Base-by-base conservation (phyloP, 1,284 basidiomycete species). In the Leccinum subspadiceum region DNA sequence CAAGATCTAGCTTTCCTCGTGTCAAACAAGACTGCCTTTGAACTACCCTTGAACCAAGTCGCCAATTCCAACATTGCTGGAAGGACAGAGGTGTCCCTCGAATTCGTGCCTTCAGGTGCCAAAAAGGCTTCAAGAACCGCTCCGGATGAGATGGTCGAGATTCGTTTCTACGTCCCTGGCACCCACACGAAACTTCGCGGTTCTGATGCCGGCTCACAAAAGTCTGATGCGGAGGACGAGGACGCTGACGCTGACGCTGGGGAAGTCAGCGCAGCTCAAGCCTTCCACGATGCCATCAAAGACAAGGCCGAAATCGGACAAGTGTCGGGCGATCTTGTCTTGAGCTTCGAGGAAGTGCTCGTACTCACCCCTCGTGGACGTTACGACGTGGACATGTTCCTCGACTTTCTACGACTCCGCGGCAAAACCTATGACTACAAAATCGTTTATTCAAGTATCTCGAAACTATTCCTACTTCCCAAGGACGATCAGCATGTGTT, bases 401-500 rank as follows among this genome's bases (percentile, higher is more conserved):
- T 89, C 46, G 92, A 94, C 53, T 98, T 96, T 77, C 76, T 99
- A 69, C 89, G 97, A 48, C 79, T 99, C 33, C 90, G 96, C 46
- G 97, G 97, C 62, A 98, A 98, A 79, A 98, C 94, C 2, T 99
- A 99, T 78, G 97, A 99, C 77, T 99, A 99, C 84, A 97, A 98
- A 77, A 93, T 99, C 60, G 83, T 94, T 29, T 98, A 96, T 77
- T 84, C 84, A 48, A 93, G 91, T 64, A 95, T 99, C 67, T 90
- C 92, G 51, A 85, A 87, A 64, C 79, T 99, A 22, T 99, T 99
- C 83, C 82, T 99, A 20, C 80, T 99, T 3, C 97, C 97, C 33
- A 96, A 97, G 73, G 97, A 99, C 74, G 97, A 99, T 66, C 86
- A 94, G 58, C 97, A 98, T 73, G 91, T 98, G 49, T 82, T 98